Evolutionary conservation across 1,139 yeast genomes (phyloP).

Genomic region (Pichia sp.): DNA sequence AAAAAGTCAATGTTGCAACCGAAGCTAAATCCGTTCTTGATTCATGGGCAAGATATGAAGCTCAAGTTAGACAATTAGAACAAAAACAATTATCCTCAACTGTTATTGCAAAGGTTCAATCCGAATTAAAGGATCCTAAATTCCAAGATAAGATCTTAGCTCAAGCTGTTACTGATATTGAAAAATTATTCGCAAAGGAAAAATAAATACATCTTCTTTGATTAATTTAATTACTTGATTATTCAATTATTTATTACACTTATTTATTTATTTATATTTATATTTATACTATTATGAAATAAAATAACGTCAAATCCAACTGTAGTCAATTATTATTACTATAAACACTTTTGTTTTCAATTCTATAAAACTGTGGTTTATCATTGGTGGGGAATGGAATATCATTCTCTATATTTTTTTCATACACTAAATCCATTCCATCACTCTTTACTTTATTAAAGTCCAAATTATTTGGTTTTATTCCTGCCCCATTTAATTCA

Average conservation of each 20-base stretch:
- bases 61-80: slow-evolving; percentile 92
- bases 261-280: slow-evolving; percentile 3
- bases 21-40: slow-evolving; percentile 95
- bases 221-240: background rate
- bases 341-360: slow-evolving; percentile 16
- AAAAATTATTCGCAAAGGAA: slow-evolving; percentile 58
- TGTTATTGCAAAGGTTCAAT: slow-evolving; percentile 82
- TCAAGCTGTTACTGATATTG: slow-evolving; percentile 89
- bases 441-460: background rate
- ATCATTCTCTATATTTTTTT: background rate
- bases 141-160: slow-evolving; percentile 90
- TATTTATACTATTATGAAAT: background rate
- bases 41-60: slow-evolving; percentile 98
- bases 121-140: slow-evolving; percentile 78
- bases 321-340: slow-evolving; percentile 2
- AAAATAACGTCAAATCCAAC: background rate
- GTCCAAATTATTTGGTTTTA: background rate
- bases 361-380: slow-evolving; percentile 30
- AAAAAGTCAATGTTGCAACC: slow-evolving; percentile 74
- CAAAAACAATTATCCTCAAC: slow-evolving; percentile 85
- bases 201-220: slow-evolving; percentile 18
- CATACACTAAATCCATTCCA: background rate
- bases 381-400: slow-evolving; percentile 26
- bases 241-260: background rate
- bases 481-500: slow-evolving; percentile 32